Percentiles rank a stretch among this genome's conserved stretches.
These are phyloP conservation scores for Mucor saturninus DNA, from an alignment of 371 early-diverging fungal species.

Conservation along the genomic window DNA sequence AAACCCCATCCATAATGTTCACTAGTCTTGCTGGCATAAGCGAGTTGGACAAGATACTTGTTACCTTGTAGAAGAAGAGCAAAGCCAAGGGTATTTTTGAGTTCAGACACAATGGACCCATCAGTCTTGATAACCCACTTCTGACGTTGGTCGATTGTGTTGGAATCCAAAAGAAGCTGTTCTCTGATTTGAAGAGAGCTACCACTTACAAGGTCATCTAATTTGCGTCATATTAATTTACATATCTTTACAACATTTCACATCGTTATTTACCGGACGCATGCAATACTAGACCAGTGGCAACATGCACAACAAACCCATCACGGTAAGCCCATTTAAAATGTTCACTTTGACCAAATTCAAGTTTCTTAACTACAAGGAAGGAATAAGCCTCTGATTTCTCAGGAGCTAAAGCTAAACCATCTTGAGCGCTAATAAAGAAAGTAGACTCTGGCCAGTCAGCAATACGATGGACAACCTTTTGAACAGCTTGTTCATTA, in stretches of 20 bases:
- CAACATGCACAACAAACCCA: slow-evolving; percentile 56
- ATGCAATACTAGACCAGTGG: slow-evolving; percentile 47
- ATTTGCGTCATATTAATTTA: too few relatives aligned
- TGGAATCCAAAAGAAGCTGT: slow-evolving; percentile 12
- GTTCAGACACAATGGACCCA: slow-evolving; percentile 39
- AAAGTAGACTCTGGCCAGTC: slow-evolving; percentile 44
- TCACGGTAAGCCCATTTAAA: slow-evolving; percentile 52
- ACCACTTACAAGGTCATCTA: slow-evolving; percentile 39
- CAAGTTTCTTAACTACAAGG: slow-evolving; percentile 19
- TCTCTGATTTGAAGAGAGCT: slow-evolving; percentile 39
- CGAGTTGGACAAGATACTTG: slow-evolving; percentile 30
- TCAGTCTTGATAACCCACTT: slow-evolving; percentile 47
- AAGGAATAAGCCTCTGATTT: slow-evolving; percentile 34
- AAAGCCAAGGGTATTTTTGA: slow-evolving; percentile 35
- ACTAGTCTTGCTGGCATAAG: slow-evolving; percentile 26
- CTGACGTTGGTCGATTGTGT: slow-evolving; percentile 38
- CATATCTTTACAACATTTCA: too few relatives aligned
- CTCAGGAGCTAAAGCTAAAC: slow-evolving; percentile 41
- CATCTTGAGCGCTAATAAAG: slow-evolving; percentile 39
- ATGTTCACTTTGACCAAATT: slow-evolving; percentile 20
- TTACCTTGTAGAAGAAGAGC: slow-evolving; percentile 26
- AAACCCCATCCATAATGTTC: slow-evolving; percentile 41
- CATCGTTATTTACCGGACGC: slow-evolving; percentile 30
- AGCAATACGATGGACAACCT: slow-evolving; percentile 31
- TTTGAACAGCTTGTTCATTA: slow-evolving; percentile 21